Evolutionary conservation across 495 filamentous ascomycete genomes (phyloP).

Genomic region (Penicillium bialowiezense): DNA sequence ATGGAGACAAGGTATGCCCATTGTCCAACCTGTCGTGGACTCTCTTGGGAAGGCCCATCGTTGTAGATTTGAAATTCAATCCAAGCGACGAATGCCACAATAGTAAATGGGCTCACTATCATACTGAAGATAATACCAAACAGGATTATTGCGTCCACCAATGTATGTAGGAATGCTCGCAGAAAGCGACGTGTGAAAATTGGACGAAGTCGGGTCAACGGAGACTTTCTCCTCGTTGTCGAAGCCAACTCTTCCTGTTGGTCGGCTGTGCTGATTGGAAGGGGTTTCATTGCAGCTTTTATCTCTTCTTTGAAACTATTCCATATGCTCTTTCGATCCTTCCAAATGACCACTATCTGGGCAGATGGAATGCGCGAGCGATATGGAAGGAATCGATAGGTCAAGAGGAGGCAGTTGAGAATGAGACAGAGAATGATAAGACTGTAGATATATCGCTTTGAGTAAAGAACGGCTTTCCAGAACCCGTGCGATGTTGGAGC

Average conservation of each 20-base stretch:
- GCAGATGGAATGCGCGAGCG: constrained; percentile 25
- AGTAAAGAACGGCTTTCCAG: constrained; percentile 24
- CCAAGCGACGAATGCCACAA: constrained; percentile 32
- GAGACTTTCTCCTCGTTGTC: background rate
- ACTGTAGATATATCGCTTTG: constrained; percentile 33
- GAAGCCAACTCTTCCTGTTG: background rate
- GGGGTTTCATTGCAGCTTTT: background rate
- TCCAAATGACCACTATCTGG: constrained; percentile 24
- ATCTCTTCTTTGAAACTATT: constrained; percentile 21
- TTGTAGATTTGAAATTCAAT: constrained; percentile 32
- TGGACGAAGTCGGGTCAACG: background rate
- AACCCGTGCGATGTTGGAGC: constrained; percentile 6
- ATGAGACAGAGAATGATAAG: constrained; percentile 25
- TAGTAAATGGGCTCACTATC: constrained; percentile 32
- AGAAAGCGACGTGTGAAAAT: constrained; percentile 14
- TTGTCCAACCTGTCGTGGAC: constrained; percentile 32
- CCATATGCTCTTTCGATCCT: constrained; percentile 18
- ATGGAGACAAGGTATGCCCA: constrained; percentile 31
- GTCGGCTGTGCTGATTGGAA: background rate
- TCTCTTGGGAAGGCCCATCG: constrained; percentile 30
- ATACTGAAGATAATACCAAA: constrained; percentile 29
- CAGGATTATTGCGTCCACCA: constrained; percentile 18
- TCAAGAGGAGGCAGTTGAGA: constrained; percentile 24
- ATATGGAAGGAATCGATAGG: constrained; percentile 26
- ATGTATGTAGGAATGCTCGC: constrained; percentile 9